A percentile compares a stretch with the other conserved stretches of the same genome.
These are phyloP conservation scores for Datura wrightii DNA, from an alignment of 257 asterid species.

Conservation along the genomic window DNA sequence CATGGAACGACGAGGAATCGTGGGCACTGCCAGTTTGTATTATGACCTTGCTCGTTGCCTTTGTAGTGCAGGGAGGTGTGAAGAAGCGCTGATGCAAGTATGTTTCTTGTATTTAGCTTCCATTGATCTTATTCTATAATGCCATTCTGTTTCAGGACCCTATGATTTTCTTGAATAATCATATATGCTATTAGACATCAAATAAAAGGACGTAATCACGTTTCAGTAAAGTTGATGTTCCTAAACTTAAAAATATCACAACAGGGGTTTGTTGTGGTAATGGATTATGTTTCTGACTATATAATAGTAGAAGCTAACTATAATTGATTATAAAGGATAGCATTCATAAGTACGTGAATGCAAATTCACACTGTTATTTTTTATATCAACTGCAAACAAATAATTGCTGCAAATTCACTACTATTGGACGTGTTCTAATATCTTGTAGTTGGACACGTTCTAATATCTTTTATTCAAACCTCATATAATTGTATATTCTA, in stretches of 20 bases:
- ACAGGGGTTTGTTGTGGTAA: constrained; percentile 1
- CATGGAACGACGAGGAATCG: constrained; percentile 91
- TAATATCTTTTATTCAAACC: too few relatives aligned
- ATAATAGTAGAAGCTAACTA: not conserved
- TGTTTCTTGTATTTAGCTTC: constrained; percentile 31
- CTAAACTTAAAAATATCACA: not conserved
- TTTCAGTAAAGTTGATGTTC: not conserved
- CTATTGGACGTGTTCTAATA: too few relatives aligned
- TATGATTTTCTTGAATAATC: constrained; percentile 28
- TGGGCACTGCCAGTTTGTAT: constrained; percentile 85
- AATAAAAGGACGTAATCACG: not conserved
- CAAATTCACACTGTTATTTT: not conserved
- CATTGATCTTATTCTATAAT: constrained; percentile 18
- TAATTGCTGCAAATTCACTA: not conserved
- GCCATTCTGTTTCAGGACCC: constrained; percentile 20
- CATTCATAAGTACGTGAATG: constrained; percentile 1
- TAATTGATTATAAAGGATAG: constrained; percentile 5
- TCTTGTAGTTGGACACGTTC: not conserved
- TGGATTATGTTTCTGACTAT: not conserved
- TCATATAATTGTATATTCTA: too few relatives aligned
- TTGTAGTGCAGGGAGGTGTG: constrained; percentile 86
- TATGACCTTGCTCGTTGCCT: constrained; percentile 99
- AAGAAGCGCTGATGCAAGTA: constrained; percentile 86
- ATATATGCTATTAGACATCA: constrained; percentile 1
- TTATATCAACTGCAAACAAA: constrained; percentile 13